phyloP scores from a whole-genome alignment of 176 grass and related monocot species.

The Oropetium thomaeum region DNA sequence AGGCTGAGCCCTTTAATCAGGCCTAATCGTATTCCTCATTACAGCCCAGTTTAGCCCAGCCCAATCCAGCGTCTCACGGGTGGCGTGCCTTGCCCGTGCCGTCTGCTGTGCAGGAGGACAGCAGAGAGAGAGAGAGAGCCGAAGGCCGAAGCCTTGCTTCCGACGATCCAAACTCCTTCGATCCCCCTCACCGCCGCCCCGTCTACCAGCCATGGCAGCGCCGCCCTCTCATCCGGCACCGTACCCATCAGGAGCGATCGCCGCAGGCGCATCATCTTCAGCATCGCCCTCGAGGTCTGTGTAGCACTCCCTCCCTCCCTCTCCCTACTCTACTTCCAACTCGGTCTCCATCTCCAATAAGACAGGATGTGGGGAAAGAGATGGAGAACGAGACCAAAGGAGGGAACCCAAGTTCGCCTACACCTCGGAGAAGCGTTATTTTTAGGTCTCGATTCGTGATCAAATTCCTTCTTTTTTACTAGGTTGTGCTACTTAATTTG shows the following conservation, averaged over 20 bases:
- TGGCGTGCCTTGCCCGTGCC: too few species aligned
- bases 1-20: too few species aligned
- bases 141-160: too few species aligned
- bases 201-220: conserved; percentile 6
- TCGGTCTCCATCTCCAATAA: not conserved
- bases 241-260: conserved; percentile 5
- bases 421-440: not conserved
- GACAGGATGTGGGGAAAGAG: not conserved
- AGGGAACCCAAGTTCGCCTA: not conserved
- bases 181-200: not conserved
- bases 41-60: too few species aligned
- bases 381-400: not conserved
- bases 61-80: too few species aligned
- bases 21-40: too few species aligned
- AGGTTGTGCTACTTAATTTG: not conserved
- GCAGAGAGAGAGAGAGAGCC: too few species aligned
- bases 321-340: not conserved
- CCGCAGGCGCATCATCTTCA: not conserved
- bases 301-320: not conserved
- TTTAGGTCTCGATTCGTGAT: not conserved
- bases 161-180: not conserved
- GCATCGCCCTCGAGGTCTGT: conserved; percentile 40
- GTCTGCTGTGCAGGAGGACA: not conserved
- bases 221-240: not conserved
- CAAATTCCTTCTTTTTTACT: not conserved